These are phyloP conservation scores for Sporothrix sp. DNA, from an alignment of 2,329 filamentous ascomycete genomes.

Conservation along the genomic window DNA sequence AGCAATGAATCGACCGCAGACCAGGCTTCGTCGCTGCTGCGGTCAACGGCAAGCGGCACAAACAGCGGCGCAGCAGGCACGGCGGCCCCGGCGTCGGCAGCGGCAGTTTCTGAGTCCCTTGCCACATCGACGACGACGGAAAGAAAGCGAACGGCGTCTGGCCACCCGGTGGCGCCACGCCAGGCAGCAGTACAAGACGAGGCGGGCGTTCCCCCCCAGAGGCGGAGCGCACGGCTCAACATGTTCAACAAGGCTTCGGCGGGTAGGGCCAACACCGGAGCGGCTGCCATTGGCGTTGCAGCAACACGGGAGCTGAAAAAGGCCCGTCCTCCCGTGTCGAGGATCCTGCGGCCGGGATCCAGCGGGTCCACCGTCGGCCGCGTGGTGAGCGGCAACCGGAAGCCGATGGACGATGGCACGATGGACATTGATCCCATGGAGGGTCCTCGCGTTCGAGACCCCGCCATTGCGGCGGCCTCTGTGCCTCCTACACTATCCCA, in stretches of 20 bases:
- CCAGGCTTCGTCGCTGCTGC: constrained; percentile 27
- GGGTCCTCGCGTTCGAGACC: constrained; percentile 19
- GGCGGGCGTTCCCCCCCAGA: constrained; percentile 49
- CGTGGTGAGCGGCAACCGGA: constrained; percentile 84
- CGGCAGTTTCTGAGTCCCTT: constrained; percentile 29
- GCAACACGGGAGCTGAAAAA: constrained; percentile 72
- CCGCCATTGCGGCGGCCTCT: not conserved
- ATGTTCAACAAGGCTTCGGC: constrained; percentile 61
- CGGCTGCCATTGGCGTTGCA: constrained; percentile 46
- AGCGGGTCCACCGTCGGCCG: constrained; percentile 66
- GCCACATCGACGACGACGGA: constrained; percentile 46
- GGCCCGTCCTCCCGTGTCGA: constrained; percentile 61
- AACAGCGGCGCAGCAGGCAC: constrained; percentile 8
- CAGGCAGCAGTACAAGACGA: constrained; percentile 47
- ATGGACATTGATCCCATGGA: constrained; percentile 64
- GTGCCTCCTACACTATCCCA: constrained; percentile 5
- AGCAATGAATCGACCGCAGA: constrained; percentile 27
- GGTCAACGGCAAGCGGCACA: constrained; percentile 21
- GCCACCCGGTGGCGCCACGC: constrained; percentile 53
- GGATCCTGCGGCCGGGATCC: constrained; percentile 55
- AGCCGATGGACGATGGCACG: constrained; percentile 55
- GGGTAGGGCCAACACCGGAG: constrained; percentile 51
- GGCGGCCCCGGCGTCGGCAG: not conserved
- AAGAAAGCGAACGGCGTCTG: constrained; percentile 87
- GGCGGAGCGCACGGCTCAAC: constrained; percentile 63